Evolutionary conservation across 495 filamentous ascomycete species (phyloP).

Genomic region (Lichina pygmaea): DNA sequence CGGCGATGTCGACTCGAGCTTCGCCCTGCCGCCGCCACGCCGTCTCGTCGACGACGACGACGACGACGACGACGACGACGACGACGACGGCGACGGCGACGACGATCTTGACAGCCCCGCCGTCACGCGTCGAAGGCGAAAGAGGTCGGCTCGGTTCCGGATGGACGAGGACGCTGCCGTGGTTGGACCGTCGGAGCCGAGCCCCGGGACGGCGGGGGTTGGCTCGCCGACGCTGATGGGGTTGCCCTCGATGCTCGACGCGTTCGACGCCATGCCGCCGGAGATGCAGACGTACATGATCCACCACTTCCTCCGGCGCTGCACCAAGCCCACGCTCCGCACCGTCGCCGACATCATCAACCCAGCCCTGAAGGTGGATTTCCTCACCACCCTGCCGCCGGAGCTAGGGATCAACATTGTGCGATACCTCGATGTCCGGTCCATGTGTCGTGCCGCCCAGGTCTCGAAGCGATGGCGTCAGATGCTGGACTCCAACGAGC

Average conservation of each 20-base stretch:
- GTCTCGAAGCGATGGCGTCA: conserved; percentile 87
- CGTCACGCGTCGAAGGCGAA: background rate
- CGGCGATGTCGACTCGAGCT: conserved; percentile 13
- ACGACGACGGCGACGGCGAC: background rate
- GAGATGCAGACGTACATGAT: conserved; percentile 83
- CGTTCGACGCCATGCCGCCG: conserved; percentile 70
- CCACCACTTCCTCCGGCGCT: conserved; percentile 78
- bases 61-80: background rate
- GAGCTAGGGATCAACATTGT: conserved; percentile 76
- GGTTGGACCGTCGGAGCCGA: background rate
- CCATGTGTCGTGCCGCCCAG: conserved; percentile 74
- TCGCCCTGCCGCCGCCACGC: conserved; percentile 8
- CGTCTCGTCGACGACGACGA: background rate
- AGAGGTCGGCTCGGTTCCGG: background rate
- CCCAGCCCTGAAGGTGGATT: conserved; percentile 89
- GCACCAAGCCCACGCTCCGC: conserved; percentile 69
- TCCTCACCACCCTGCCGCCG: conserved; percentile 51
- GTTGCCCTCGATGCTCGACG: conserved; percentile 60
- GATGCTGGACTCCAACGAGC: conserved; percentile 75
- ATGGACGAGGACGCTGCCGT: background rate
- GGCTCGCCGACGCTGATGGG: conserved; percentile 26
- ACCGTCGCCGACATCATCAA: conserved; percentile 83
- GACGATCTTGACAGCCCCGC: background rate
- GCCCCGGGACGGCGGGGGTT: conserved; percentile 8
- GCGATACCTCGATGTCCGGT: conserved; percentile 61